Conservation (phyloP, 495 filamentous ascomycete species). For the Xylaria telfairii region DNA sequence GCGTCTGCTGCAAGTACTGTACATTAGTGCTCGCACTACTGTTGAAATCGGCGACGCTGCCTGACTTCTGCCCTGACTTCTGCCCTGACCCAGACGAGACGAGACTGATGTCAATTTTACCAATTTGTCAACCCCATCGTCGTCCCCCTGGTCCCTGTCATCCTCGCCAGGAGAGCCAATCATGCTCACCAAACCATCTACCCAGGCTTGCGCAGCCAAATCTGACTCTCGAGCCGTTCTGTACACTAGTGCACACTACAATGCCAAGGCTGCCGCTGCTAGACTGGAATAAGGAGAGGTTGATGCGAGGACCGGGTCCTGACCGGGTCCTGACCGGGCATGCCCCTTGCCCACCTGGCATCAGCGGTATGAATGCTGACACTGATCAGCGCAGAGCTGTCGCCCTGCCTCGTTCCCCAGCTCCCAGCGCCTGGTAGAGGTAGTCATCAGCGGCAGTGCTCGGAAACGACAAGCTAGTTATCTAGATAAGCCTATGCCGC, state of each 20-base stretch:
- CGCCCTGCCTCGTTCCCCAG: background rate
- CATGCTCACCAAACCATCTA: background rate
- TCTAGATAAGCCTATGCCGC: conserved; percentile 17
- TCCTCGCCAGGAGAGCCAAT: conserved; percentile 13
- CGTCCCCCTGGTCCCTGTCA: conserved; percentile 1
- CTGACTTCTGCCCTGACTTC: too few species aligned
- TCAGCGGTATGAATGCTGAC: conserved; percentile 11
- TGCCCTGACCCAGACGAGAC: too few species aligned
- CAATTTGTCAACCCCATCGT: conserved; percentile 17
- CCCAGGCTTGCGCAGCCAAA: conserved; percentile 4
- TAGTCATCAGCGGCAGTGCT: conserved; percentile 21
- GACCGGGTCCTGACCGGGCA: conserved; percentile 10
- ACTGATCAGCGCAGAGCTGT: conserved; percentile 11
- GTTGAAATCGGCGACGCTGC: too few species aligned
- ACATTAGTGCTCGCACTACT: too few species aligned
- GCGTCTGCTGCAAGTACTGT: background rate
- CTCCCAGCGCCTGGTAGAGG: background rate
- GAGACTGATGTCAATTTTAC: conserved; percentile 14
- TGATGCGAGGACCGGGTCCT: conserved; percentile 13
- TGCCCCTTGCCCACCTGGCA: conserved; percentile 16
- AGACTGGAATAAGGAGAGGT: conserved; percentile 17
- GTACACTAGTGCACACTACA: conserved; percentile 15
- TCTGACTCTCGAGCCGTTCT: background rate
- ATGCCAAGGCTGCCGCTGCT: conserved; percentile 13
- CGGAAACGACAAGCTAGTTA: conserved; percentile 2